Evolutionary conservation across 2,329 filamentous ascomycete species (phyloP).

Genomic region (Sarocladium oryzae): DNA sequence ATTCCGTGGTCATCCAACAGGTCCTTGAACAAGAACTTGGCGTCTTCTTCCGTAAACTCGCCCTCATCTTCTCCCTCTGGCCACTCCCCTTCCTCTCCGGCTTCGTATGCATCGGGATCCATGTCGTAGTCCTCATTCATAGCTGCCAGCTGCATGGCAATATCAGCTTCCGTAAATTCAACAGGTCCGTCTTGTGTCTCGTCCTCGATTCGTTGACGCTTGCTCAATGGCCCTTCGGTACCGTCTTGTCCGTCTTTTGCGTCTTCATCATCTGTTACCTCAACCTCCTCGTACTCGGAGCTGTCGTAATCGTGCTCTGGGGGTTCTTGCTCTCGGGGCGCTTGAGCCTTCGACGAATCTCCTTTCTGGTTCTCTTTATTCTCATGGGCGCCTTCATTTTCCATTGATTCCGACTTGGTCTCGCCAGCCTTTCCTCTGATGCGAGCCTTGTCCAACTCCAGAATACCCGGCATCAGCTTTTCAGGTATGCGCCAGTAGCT

Average conservation of each 20-base stretch:
- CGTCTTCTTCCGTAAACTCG: slow-evolving; percentile 67
- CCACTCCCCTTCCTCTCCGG: slow-evolving; percentile 53
- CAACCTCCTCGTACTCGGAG: slow-evolving; percentile 70
- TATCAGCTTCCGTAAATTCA: slow-evolving; percentile 91
- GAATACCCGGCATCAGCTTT: slow-evolving; percentile 72
- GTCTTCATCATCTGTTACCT: slow-evolving; percentile 49
- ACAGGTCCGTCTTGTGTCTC: slow-evolving; percentile 53
- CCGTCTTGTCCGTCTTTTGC: slow-evolving; percentile 30
- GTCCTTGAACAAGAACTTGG: slow-evolving; percentile 73
- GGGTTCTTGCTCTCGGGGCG: slow-evolving; percentile 14
- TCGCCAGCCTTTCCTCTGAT: slow-evolving; percentile 42
- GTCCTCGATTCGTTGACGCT: slow-evolving; percentile 38
- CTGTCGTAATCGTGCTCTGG: slow-evolving; percentile 40
- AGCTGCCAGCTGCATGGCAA: slow-evolving; percentile 81
- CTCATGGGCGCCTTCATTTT: too few relatives aligned
- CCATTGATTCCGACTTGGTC: slow-evolving; percentile 28
- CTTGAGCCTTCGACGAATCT: neutral
- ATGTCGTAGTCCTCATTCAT: slow-evolving; percentile 84
- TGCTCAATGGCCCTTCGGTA: slow-evolving; percentile 44
- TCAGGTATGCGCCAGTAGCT: slow-evolving; percentile 95
- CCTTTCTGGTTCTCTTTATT: neutral
- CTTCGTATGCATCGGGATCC: slow-evolving; percentile 59
- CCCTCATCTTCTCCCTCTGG: slow-evolving; percentile 68
- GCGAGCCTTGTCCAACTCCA: slow-evolving; percentile 65
- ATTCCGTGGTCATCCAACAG: slow-evolving; percentile 76